A percentile compares a stretch with the other conserved stretches of the same genome.
Conservation (phyloP, 2,329 filamentous ascomycete species). For the Corniculantispora saksenae region DNA sequence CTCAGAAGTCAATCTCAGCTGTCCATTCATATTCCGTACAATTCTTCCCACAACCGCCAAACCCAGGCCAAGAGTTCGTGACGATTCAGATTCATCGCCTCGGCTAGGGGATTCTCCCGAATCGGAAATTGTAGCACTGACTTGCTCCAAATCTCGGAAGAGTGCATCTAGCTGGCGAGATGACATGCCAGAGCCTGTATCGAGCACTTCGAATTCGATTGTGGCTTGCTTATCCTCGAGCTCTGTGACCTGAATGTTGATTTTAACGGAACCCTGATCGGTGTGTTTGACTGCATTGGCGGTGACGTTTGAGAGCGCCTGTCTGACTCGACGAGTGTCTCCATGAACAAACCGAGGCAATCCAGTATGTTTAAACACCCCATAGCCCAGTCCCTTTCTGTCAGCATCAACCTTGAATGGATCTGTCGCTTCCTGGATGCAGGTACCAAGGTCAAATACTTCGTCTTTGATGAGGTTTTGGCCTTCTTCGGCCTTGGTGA, state of each 20-base stretch:
- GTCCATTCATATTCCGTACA: constrained; percentile 87
- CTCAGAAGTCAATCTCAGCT: constrained; percentile 81
- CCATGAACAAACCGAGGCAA: constrained; percentile 73
- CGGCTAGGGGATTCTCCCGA: background rate
- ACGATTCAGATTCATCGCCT: constrained; percentile 33
- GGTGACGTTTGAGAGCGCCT: constrained; percentile 79
- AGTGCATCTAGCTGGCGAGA: constrained; percentile 58
- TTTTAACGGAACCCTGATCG: constrained; percentile 61
- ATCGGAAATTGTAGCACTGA: constrained; percentile 45
- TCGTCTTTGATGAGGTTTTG: constrained; percentile 78
- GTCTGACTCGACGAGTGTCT: constrained; percentile 77
- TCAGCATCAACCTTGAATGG: constrained; percentile 73
- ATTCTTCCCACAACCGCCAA: constrained; percentile 87
- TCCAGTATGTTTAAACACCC: constrained; percentile 66
- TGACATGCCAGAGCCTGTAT: constrained; percentile 75
- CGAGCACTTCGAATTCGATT: constrained; percentile 73
- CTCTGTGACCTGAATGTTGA: constrained; percentile 68
- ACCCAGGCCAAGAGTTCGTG: constrained; percentile 70
- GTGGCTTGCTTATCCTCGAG: constrained; percentile 56
- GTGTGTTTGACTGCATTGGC: constrained; percentile 87
- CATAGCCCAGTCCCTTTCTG: constrained; percentile 72
- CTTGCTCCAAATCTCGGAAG: constrained; percentile 61
- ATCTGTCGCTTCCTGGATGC: constrained; percentile 75
- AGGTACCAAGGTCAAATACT: constrained; percentile 69
- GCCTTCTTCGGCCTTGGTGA: constrained; percentile 86